Evolutionary conservation across 2,329 filamentous ascomycete genomes (phyloP), one percentile per base, ranked within the genome.

Genomic region (Stromatinia cepivora): DNA sequence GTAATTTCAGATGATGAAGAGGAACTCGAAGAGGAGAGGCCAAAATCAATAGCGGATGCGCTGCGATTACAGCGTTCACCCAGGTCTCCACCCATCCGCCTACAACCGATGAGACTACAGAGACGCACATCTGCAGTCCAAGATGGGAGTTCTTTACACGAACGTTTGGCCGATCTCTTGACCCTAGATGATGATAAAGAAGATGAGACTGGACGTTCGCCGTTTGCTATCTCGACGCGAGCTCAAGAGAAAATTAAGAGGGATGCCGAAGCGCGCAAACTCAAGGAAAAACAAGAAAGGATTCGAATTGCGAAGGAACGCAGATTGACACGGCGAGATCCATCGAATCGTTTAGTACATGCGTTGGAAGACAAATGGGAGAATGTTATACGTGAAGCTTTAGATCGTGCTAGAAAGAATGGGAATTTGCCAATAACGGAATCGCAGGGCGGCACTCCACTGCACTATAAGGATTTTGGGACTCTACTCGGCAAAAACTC

Each of bases 401-500:
- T 81, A 31, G 71, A 79, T 52, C 78, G 39, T 72, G 75, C 22
- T 20, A 53, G 69, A 9, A 67, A 48, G 28, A 59, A 45, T 74
- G 73, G 77, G 46, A 73, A 77, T 22, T 34, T 66, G 57, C 76
- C 75, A 9, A 79, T 87, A 64, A 82, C 81, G 69, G 82, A 77
- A 66, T 84, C 84, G 13, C 79, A 80, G 9, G 84, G 86, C 71
- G 84, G 84, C 1, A 81, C 81, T 3, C 81, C 84, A 17, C 79
- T 92, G 22, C 81, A 76, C 1, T 77, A 81, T 2, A 85, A 87
- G 66, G 90, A 92, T 76, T 89, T 93, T 74, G 81, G 80, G n/a
- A 89, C 84, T 59, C 79, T 93, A 10, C 82, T 90, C 22, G 81
- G 82, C 25, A 78, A 81, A 11, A 82, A 79, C 0, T 82, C 82